Base-by-base conservation (phyloP, 139 green algal species). In the Coelastrella sp. region DNA sequence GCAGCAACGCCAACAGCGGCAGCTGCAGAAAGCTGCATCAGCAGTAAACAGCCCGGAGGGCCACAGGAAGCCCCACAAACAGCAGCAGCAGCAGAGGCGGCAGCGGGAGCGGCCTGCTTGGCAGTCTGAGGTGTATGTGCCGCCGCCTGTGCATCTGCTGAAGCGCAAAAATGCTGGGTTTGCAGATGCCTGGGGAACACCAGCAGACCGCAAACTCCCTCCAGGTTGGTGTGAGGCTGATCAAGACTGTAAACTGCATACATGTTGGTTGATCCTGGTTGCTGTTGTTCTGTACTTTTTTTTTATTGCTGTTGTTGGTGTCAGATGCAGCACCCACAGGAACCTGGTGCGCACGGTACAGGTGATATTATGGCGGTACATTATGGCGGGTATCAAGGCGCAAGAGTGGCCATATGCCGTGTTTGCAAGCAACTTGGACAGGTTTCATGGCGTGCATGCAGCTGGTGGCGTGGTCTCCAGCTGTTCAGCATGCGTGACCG, bases 41-140 rank as follows among this genome's bases (percentile, higher is more conserved):
- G 78, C 10, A 57, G 76, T 59, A 22, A 82, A 58, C 10, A 23
- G 19, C 22, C 10, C 10, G 16, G 47, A 66, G 7, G 56, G 17
- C 54, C 6, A 14, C 20, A 82, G 60, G 78, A 54, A 84, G 78
- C 54, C 20, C 16, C 54, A 84, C 3, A 5, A 73, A 8, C 80
- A 74, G n/a, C 59, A n/a, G n/a, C n/a, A n/a, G n/a, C n/a, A 86
- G 80, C 80, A 86, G 80, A 19, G 74, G 59, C 60, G 66, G 61
- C 22, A 66, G 64, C 10, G 32, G 13, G 23, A 47, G 14, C 6
- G 65, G 13, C 81, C 64, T 17, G 81, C 22, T 3, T 87, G 81
- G 81, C 81, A 87, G 61, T 87, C 81, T 16, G 81, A 77, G 22
- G n/a, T 74, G 14, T 87, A 77, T 75, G 64, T 87, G 16, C 64